phyloP scores from a whole-genome alignment of 108 stramenopile species.

The Fragilaria crotonensis region DNA sequence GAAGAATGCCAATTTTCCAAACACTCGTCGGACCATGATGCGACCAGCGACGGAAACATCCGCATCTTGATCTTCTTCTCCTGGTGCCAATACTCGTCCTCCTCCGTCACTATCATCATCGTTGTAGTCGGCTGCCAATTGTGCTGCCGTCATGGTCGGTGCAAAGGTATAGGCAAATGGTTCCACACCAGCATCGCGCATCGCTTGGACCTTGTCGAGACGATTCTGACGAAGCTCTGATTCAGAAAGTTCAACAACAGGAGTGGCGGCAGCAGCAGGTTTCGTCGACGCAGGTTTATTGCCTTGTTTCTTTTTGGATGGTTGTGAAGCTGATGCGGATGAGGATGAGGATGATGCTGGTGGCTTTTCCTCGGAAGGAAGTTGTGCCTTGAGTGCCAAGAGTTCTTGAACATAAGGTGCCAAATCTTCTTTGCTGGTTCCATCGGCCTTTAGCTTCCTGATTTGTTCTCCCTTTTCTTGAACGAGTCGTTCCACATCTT shows the following conservation, averaged over 20 bases:
- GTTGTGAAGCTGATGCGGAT: too few relatives aligned
- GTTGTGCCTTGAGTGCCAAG: conserved; percentile 61
- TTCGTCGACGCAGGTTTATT: conserved; percentile 17
- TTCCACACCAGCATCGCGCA: conserved; percentile 70
- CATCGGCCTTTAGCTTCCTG: conserved; percentile 63
- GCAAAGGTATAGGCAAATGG: conserved; percentile 81
- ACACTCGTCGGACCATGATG: conserved; percentile 90
- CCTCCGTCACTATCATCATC: too few relatives aligned
- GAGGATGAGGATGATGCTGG: too few relatives aligned
- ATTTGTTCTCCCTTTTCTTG: conserved; percentile 82
- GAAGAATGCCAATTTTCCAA: conserved; percentile 96
- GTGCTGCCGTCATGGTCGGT: conserved; percentile 49
- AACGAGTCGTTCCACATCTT: conserved; percentile 24
- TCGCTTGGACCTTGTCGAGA: conserved; percentile 67
- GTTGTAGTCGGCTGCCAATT: conserved; percentile 49
- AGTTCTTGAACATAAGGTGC: conserved; percentile 79
- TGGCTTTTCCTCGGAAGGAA: conserved; percentile 24
- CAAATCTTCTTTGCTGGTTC: conserved; percentile 53
- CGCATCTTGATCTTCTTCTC: conserved; percentile 73
- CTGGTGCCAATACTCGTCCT: conserved; percentile 65
- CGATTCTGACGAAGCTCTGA: conserved; percentile 73
- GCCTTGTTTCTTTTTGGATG: conserved; percentile 10
- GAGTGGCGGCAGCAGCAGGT: neutral
- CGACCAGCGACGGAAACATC: conserved; percentile 87
- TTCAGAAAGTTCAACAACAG: too few relatives aligned